Conservation (phyloP, 441 rosid species). For the Populus trichocarpa region DNA sequence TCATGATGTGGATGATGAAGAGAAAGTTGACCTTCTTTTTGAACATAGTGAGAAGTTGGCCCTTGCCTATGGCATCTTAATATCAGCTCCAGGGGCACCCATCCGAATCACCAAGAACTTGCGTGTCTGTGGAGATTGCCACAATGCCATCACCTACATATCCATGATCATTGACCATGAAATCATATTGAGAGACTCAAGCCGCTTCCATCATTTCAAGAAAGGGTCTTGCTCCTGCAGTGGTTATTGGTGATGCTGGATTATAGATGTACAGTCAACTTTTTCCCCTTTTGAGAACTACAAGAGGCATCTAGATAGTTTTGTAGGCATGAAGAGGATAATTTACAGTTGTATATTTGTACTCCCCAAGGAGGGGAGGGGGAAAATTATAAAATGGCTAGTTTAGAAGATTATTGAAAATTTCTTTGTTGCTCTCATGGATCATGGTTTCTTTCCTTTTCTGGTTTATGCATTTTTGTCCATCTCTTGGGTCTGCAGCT, state of each 20-base stretch:
- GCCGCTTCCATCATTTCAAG: constrained; percentile 85
- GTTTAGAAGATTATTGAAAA: background rate
- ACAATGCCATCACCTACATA: constrained; percentile 41
- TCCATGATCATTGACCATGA: constrained; percentile 59
- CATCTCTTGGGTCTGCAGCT: background rate
- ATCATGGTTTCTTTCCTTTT: background rate
- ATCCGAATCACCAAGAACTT: constrained; percentile 70
- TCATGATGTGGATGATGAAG: constrained; percentile 93
- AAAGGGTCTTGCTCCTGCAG: constrained; percentile 64
- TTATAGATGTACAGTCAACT: background rate
- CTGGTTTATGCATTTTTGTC: background rate
- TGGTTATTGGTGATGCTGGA: constrained; percentile 55
- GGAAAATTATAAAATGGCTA: background rate
- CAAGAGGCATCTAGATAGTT: background rate
- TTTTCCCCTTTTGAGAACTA: background rate
- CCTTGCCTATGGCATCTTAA: constrained; percentile 65
- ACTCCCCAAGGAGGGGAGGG: background rate
- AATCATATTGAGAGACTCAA: constrained; percentile 70
- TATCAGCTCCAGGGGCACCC: constrained; percentile 52
- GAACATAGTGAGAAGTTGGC: constrained; percentile 83
- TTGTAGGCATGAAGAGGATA: background rate
- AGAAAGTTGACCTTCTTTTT: constrained; percentile 65
- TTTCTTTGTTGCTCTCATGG: background rate
- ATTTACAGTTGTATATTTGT: background rate
- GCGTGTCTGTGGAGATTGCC: constrained; percentile 35